Percentiles rank a stretch among this genome's conserved stretches.
Evolutionary conservation across 192 early-diverging fungal species (phyloP).

Genomic region (Phycomyces nitens): DNA sequence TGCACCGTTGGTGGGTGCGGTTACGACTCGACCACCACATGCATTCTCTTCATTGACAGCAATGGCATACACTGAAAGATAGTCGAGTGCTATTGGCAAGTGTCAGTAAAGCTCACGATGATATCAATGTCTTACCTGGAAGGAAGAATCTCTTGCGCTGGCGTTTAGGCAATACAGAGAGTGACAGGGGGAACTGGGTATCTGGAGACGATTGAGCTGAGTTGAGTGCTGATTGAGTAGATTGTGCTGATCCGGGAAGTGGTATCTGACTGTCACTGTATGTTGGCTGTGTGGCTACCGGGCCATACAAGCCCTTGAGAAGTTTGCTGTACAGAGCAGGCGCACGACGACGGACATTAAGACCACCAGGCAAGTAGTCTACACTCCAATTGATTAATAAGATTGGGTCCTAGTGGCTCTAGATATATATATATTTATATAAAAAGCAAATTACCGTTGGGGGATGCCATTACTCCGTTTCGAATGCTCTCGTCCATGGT

Average conservation of each 20-base stretch:
- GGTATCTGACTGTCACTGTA: constrained; percentile 31
- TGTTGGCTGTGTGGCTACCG: constrained; percentile 34
- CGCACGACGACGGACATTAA: constrained; percentile 81
- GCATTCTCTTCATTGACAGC: constrained; percentile 95
- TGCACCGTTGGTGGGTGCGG: constrained; percentile 94
- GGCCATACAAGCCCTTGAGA: constrained; percentile 68
- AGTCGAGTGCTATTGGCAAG: constrained; percentile 73
- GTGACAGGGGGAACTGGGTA: constrained; percentile 21
- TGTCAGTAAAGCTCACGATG: too few relatives aligned
- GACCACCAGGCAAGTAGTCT: constrained; percentile 71
- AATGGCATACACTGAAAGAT: constrained; percentile 89
- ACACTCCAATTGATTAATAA: constrained; percentile 12
- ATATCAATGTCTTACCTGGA: too few relatives aligned
- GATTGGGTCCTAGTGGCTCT: too few relatives aligned
- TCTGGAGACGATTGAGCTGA: not conserved
- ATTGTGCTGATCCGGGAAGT: constrained; percentile 13
- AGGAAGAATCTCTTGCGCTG: constrained; percentile 55
- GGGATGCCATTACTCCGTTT: constrained; percentile 62
- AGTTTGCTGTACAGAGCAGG: constrained; percentile 85
- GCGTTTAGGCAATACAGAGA: constrained; percentile 38
- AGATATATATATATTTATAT: too few relatives aligned
- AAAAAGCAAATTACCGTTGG: constrained; percentile 33
- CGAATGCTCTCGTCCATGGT: constrained; percentile 88
- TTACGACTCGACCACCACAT: constrained; percentile 79
- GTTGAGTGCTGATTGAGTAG: constrained; percentile 7